Evolutionary conservation across 23 red algal genomes (phyloP), one percentile per base, ranked within the genome.

Genomic region (Pyropia haitanensis): DNA sequence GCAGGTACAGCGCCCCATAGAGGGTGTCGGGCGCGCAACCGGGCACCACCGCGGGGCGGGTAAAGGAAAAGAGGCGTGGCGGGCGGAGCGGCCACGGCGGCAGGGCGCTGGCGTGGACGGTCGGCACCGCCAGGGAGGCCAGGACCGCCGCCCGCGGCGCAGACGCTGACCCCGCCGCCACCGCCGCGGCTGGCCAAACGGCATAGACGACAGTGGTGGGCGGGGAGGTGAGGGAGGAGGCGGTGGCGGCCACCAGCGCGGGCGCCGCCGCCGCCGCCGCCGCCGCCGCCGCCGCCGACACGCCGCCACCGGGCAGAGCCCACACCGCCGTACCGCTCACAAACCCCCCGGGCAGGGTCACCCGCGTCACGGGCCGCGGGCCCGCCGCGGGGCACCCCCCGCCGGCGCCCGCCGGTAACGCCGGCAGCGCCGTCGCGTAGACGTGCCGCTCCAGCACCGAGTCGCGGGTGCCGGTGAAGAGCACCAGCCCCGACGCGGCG

Each of bases 401-500:
- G 39, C 39, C 4, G 39, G 39, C 39, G 39, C 5, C 39, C 16
- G 50, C 28, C 64, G 20, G 27, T 21, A 26, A 14, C 28, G 23
- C 27, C 33, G 39, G 39, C 39, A 46, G 13, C 39, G 39, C 39
- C 4, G 53, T 44, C 2, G 39, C 9, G 22, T 72, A 72, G 19
- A 72, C 26, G 58, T 72, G 68, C 29, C 20, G 55, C 48, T 72
- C 68, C 20, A 72, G 58, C 39, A 14, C 14, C 10, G 49, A 49
- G 18, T 72, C 33, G 18, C 68, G 48, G 18, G 30, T 52, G 18
- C 68, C 68, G 18, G 58, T 58, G 30, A 72, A 72, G 48, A 59
- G 51, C 32, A 72, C 58, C 6, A 13, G 58, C 18, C 51, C 51
- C 18, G 39, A 20, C 14, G 1, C 14, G n/a, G 33, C 18, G 20